Evolutionary conservation across 805 yeast genomes (phyloP).

Genomic region (Candida berthetii): DNA sequence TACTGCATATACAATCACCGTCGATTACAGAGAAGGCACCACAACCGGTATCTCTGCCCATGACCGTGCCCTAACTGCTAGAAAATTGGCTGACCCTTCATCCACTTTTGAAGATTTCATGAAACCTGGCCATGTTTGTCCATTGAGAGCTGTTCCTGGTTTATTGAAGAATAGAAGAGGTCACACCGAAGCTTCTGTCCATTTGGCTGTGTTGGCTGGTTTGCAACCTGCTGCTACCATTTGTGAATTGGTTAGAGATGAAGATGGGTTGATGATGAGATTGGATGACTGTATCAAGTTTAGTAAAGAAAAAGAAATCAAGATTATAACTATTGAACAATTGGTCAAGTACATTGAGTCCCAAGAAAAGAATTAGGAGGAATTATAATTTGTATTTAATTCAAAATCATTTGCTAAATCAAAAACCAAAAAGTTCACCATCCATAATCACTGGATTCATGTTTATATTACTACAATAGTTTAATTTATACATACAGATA

Average conservation of each 20-base stretch:
- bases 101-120: constrained; percentile 61
- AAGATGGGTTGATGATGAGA: constrained; percentile 95
- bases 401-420: no score
- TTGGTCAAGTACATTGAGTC: constrained; percentile 46
- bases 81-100: constrained; percentile 55
- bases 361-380: not conserved
- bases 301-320: constrained; percentile 52
- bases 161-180: constrained; percentile 80
- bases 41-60: constrained; percentile 96
- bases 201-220: constrained; percentile 71
- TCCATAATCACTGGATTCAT: no score
- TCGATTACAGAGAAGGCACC: constrained; percentile 81
- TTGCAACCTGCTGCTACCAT: constrained; percentile 85
- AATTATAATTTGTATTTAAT: no score
- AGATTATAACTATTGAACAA: constrained; percentile 74
- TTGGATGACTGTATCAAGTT: constrained; percentile 78
- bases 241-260: constrained; percentile 89
- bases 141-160: constrained; percentile 86
- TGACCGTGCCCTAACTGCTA: constrained; percentile 84
- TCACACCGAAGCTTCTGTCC: constrained; percentile 97
- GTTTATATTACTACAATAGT: no score
- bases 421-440: no score
- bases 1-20: constrained; percentile 93
- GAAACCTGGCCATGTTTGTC: constrained; percentile 93
- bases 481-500: no score